A percentile compares a stretch with the other conserved stretches of the same genome.
Conservation (phyloP, 73 alveolate genomes). For the Paramecium pentaurelia region DNA sequence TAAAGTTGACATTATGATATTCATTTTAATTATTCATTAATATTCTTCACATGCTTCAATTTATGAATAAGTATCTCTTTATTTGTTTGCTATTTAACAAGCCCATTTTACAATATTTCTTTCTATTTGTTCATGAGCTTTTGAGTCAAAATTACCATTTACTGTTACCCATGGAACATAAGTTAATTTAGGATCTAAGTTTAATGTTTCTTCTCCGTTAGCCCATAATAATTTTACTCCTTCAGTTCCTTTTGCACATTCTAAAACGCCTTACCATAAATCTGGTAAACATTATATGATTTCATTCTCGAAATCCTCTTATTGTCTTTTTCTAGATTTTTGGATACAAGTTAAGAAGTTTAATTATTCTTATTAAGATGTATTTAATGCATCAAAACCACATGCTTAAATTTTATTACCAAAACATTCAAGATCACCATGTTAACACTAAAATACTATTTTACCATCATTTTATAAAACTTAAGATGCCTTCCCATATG, state of each 20-base stretch:
- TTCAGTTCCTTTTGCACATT: conserved; percentile 30
- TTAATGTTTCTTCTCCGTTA: conserved; percentile 9
- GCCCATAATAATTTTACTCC: background rate
- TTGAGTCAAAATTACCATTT: background rate
- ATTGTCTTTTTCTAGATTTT: background rate
- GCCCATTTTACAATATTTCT: conserved; percentile 30
- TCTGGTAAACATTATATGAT: background rate
- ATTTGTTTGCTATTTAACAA: background rate
- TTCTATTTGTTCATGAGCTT: background rate
- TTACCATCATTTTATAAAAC: background rate
- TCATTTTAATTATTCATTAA: background rate
- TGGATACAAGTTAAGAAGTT: background rate
- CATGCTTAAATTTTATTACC: conserved; percentile 24
- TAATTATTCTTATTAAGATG: background rate
- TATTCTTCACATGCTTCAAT: conserved; percentile 10
- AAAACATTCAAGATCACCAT: conserved; percentile 18
- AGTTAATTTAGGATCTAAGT: background rate
- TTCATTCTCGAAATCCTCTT: background rate
- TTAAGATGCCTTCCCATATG: background rate
- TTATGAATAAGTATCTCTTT: background rate
- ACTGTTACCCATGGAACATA: conserved; percentile 40
- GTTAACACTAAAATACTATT: background rate
- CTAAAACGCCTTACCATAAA: background rate
- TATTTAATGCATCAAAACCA: background rate
- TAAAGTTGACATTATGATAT: background rate